Conservation (phyloP, 2,329 filamentous ascomycete genomes). For the Venturia oleaginea region DNA sequence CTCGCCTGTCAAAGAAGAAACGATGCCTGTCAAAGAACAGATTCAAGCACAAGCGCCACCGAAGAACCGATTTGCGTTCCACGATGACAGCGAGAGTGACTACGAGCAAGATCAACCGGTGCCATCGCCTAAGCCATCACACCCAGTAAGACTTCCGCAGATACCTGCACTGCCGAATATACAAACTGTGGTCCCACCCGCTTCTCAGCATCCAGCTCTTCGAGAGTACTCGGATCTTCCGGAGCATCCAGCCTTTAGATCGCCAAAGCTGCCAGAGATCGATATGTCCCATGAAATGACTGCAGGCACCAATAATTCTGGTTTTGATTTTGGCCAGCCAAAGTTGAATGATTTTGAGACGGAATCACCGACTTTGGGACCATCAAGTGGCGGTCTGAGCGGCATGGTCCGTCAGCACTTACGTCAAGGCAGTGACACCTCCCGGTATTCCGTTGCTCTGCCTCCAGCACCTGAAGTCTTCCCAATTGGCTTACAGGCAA, state of each 20-base stretch:
- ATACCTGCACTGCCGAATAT: neutral
- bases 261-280: neutral
- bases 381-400: slow-evolving; percentile 52
- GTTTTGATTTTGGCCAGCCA: neutral
- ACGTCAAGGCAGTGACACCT: slow-evolving; percentile 69
- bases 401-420: slow-evolving; percentile 79
- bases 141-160: neutral
- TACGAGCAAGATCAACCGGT: slow-evolving; percentile 26
- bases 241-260: slow-evolving; percentile 4
- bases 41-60: slow-evolving; percentile 27
- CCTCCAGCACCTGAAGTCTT: slow-evolving; percentile 36
- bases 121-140: neutral
- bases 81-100: slow-evolving; percentile 30
- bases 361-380: neutral
- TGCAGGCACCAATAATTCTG: neutral
- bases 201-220: slow-evolving; percentile 6
- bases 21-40: slow-evolving; percentile 8
- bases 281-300: neutral
- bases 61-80: slow-evolving; percentile 23
- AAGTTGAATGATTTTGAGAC: neutral
- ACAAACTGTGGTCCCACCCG: neutral
- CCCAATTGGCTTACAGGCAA: slow-evolving; percentile 25
- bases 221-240: neutral
- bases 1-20: neutral
- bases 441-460: slow-evolving; percentile 55